Evolutionary conservation across 768 basidiomycete genomes (phyloP).

Genomic region (Phallus indusiatus): DNA sequence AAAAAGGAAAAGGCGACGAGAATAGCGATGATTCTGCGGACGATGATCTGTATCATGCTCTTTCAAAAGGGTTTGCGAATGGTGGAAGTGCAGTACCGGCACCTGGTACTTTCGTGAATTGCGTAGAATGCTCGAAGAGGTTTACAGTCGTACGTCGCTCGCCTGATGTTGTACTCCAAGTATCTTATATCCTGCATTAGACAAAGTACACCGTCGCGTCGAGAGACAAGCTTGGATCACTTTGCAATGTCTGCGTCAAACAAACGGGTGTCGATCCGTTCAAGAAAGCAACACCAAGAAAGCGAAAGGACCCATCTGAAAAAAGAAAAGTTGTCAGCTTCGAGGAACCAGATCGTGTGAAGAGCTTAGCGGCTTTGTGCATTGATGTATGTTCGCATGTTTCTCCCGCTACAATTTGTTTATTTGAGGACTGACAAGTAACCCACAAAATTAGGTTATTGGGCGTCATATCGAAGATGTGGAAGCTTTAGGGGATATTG

Average conservation of each 20-base stretch:
- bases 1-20: conserved; percentile 13
- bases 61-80: conserved; percentile 38
- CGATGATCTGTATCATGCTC: conserved; percentile 50
- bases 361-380: conserved; percentile 68
- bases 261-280: conserved; percentile 73
- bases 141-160: conserved; percentile 72
- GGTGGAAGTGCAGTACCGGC: conserved; percentile 36
- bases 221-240: conserved; percentile 58
- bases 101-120: conserved; percentile 70
- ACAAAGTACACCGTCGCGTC: conserved; percentile 81
- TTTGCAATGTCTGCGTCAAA: conserved; percentile 82
- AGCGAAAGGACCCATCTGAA: conserved; percentile 54
- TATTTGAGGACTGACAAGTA: neutral
- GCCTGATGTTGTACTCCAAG: neutral
- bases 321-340: conserved; percentile 59
- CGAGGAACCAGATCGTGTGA: conserved; percentile 52
- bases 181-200: conserved; percentile 29
- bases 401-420: neutral
- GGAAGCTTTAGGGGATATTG: conserved; percentile 82
- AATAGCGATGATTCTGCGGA: conserved; percentile 17
- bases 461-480: conserved; percentile 83
- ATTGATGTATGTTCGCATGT: conserved; percentile 48
- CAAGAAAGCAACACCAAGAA: conserved; percentile 64
- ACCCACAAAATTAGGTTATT: conserved; percentile 47
- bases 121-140: conserved; percentile 71